Evolutionary conservation across 2,329 filamentous ascomycete species (phyloP).

Genomic region (Colletotrichum melonis): DNA sequence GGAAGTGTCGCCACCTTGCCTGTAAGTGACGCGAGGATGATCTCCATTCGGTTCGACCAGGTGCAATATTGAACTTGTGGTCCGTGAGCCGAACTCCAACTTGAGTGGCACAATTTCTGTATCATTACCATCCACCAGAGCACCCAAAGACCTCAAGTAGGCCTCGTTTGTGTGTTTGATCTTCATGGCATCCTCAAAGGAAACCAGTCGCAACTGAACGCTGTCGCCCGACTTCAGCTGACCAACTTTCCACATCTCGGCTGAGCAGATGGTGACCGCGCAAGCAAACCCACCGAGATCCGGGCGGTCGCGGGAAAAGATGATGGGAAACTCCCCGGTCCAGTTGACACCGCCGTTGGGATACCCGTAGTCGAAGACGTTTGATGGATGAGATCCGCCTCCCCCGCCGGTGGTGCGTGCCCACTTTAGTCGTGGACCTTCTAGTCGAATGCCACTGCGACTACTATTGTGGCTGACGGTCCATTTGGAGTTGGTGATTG

Average conservation of each 20-base stretch:
- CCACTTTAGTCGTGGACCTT: conserved; percentile 69
- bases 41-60: conserved; percentile 41
- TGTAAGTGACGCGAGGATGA: conserved; percentile 53
- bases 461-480: conserved; percentile 71
- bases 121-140: not conserved
- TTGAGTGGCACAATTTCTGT: not conserved
- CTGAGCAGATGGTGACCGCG: conserved; percentile 43
- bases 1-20: conserved; percentile 60
- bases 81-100: not conserved
- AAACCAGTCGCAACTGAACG: not conserved
- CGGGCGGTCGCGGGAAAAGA: conserved; percentile 48
- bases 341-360: conserved; percentile 50
- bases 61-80: conserved; percentile 34
- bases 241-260: conserved; percentile 50
- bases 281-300: conserved; percentile 47
- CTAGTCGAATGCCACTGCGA: conserved; percentile 68
- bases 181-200: conserved; percentile 11
- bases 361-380: conserved; percentile 70
- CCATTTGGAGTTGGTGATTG: conserved; percentile 68
- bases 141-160: not conserved
- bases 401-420: conserved; percentile 70
- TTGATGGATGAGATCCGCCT: conserved; percentile 71
- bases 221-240: conserved; percentile 46
- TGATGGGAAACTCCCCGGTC: conserved; percentile 47
- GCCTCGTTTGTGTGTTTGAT: not conserved